phyloP scores from a whole-genome alignment of 495 filamentous ascomycete species.

The Xylaria castorea region DNA sequence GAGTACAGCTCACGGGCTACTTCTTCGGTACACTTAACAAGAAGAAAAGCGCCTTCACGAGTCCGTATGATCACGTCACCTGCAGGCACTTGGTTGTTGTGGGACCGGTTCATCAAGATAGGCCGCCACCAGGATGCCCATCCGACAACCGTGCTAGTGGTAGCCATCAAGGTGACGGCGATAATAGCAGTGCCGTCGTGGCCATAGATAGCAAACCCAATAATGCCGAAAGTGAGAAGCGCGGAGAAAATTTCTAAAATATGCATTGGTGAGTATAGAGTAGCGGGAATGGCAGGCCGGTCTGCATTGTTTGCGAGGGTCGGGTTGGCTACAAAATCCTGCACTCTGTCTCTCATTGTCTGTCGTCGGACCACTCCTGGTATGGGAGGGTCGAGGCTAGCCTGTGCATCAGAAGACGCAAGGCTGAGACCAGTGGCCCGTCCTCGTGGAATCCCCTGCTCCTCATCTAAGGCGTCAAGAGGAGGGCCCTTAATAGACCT shows the following conservation, averaged over 20 bases:
- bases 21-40: slow-evolving; percentile 67
- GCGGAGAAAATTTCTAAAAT: slow-evolving; percentile 58
- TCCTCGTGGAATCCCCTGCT: slow-evolving; percentile 2
- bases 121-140: slow-evolving; percentile 63
- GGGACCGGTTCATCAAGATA: slow-evolving; percentile 55
- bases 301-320: slow-evolving; percentile 41
- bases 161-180: slow-evolving; percentile 53
- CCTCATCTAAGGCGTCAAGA: slow-evolving; percentile 15
- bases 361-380: slow-evolving; percentile 35
- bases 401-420: slow-evolving; percentile 30
- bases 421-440: slow-evolving; percentile 22
- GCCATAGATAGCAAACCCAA: slow-evolving; percentile 41
- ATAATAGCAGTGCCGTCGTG: slow-evolving; percentile 62
- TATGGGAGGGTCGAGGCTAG: slow-evolving; percentile 26
- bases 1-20: slow-evolving; percentile 69
- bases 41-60: slow-evolving; percentile 65
- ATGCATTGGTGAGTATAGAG: slow-evolving; percentile 57
- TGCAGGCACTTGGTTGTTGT: slow-evolving; percentile 55
- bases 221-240: slow-evolving; percentile 55
- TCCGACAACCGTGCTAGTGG: slow-evolving; percentile 58
- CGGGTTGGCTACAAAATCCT: slow-evolving; percentile 46
- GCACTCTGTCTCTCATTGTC: slow-evolving; percentile 45
- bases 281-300: slow-evolving; percentile 55
- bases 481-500: slow-evolving; percentile 19
- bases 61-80: slow-evolving; percentile 69